phyloP scores from a whole-genome alignment of 2,329 filamentous ascomycete species.

The Cytospora piceicola region DNA sequence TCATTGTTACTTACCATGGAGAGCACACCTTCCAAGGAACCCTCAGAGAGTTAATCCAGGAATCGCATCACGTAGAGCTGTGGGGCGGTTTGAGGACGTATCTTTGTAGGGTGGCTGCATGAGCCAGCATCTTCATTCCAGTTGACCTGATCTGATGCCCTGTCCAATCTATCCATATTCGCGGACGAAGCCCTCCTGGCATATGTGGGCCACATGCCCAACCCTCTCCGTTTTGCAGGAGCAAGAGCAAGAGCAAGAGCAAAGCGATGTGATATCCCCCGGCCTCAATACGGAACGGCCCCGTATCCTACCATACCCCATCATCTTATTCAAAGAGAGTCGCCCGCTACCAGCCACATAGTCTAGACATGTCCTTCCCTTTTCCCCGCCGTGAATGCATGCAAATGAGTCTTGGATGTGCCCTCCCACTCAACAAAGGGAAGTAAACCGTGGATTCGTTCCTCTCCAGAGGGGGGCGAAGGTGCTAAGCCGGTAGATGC shows the following conservation, averaged over 20 bases:
- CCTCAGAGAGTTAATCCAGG: no score
- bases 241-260: no score
- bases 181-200: not conserved
- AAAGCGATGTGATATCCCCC: not conserved
- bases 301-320: not conserved
- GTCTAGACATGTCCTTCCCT: not conserved
- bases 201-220: not conserved
- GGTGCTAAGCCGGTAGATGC: not conserved
- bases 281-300: not conserved
- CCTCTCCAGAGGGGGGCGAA: not conserved
- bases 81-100: not conserved
- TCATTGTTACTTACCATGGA: not conserved
- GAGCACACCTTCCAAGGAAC: not conserved
- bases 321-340: not conserved
- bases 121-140: not conserved
- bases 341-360: not conserved
- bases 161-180: not conserved
- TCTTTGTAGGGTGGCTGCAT: not conserved
- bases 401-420: not conserved
- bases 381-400: not conserved
- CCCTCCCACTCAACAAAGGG: not conserved
- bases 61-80: no score
- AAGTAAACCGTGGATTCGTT: not conserved
- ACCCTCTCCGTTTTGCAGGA: not conserved
- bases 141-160: not conserved